phyloP scores from a whole-genome alignment of 1,284 basidiomycete genomes.

The Ustilago curta region DNA sequence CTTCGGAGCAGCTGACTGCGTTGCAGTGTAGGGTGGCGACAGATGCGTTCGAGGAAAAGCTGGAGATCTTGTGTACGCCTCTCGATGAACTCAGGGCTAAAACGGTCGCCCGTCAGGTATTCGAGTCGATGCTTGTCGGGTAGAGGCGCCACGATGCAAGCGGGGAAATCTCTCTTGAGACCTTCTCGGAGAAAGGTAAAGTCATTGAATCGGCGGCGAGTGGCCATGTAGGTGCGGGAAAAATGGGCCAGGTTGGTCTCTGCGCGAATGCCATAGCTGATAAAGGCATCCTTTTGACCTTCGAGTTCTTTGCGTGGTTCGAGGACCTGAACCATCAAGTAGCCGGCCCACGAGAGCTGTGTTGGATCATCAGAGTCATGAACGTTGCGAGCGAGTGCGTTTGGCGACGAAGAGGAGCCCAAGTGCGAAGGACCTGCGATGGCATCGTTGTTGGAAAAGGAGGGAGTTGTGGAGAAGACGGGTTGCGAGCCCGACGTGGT shows the following conservation, averaged over 20 bases:
- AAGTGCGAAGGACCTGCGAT: slow-evolving; percentile 29
- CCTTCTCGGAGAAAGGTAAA: slow-evolving; percentile 93
- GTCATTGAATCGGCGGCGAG: slow-evolving; percentile 92
- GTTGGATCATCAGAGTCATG: slow-evolving; percentile 26
- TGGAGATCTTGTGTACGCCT: slow-evolving; percentile 87
- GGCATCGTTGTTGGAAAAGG: slow-evolving; percentile 25
- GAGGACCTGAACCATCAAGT: slow-evolving; percentile 77
- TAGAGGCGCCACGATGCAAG: slow-evolving; percentile 92
- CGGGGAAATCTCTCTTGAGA: slow-evolving; percentile 90
- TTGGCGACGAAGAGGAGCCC: slow-evolving; percentile 16
- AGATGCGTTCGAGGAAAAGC: slow-evolving; percentile 88
- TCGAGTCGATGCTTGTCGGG: slow-evolving; percentile 93
- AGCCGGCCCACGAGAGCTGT: slow-evolving; percentile 59
- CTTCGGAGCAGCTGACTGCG: slow-evolving; percentile 86
- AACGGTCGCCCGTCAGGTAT: slow-evolving; percentile 96
- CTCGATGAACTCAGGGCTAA: slow-evolving; percentile 96
- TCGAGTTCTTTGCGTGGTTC: slow-evolving; percentile 95
- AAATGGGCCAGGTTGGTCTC: slow-evolving; percentile 88
- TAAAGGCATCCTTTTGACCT: slow-evolving; percentile 89
- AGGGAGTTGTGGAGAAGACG: slow-evolving; percentile 28
- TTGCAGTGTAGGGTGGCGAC: slow-evolving; percentile 93
- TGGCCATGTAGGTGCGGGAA: slow-evolving; percentile 74
- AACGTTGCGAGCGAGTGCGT: slow-evolving; percentile 24
- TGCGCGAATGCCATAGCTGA: slow-evolving; percentile 90
- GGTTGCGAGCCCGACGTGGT: slow-evolving; percentile 35